phyloP scores from a whole-genome alignment of 2,329 filamentous ascomycete species.

The Epichloe sylvatica region DNA sequence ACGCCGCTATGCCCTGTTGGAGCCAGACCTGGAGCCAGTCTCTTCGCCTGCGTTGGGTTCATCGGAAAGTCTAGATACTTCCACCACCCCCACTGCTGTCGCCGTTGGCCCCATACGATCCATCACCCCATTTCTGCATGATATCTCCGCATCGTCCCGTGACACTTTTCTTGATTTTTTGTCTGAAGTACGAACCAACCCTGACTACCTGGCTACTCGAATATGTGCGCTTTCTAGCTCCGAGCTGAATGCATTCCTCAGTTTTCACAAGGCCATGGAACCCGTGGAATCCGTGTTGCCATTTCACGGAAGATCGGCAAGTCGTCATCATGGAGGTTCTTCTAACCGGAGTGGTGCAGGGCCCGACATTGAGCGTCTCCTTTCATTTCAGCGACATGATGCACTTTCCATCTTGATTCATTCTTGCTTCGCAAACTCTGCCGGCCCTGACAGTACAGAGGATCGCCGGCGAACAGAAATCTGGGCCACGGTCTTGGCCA shows the following conservation, averaged over 20 bases:
- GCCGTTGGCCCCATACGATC: slow-evolving; percentile 24
- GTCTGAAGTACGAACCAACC: slow-evolving; percentile 68
- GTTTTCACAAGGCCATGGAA: slow-evolving; percentile 65
- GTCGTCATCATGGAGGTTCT: slow-evolving; percentile 30
- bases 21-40: slow-evolving; percentile 54
- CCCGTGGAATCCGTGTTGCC: slow-evolving; percentile 72
- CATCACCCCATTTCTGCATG: slow-evolving; percentile 47
- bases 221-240: slow-evolving; percentile 60
- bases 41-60: slow-evolving; percentile 29
- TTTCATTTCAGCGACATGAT: slow-evolving; percentile 82
- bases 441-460: slow-evolving; percentile 68
- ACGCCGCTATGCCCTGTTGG: slow-evolving; percentile 54
- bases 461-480: slow-evolving; percentile 66
- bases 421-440: slow-evolving; percentile 78
- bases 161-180: slow-evolving; percentile 68
- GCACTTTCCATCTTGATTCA: slow-evolving; percentile 73
- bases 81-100: slow-evolving; percentile 27
- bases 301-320: slow-evolving; percentile 42
- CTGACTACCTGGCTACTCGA: slow-evolving; percentile 73
- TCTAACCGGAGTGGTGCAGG: slow-evolving; percentile 33
- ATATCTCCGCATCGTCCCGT: slow-evolving; percentile 61
- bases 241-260: slow-evolving; percentile 65
- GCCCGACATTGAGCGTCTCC: slow-evolving; percentile 61
- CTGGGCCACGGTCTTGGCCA: slow-evolving; percentile 80
- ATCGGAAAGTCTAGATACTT: slow-evolving; percentile 36